A percentile compares a stretch with the other conserved stretches of the same genome.
Conservation (phyloP, 306 rosid species). For the Cicer yamashitae region DNA sequence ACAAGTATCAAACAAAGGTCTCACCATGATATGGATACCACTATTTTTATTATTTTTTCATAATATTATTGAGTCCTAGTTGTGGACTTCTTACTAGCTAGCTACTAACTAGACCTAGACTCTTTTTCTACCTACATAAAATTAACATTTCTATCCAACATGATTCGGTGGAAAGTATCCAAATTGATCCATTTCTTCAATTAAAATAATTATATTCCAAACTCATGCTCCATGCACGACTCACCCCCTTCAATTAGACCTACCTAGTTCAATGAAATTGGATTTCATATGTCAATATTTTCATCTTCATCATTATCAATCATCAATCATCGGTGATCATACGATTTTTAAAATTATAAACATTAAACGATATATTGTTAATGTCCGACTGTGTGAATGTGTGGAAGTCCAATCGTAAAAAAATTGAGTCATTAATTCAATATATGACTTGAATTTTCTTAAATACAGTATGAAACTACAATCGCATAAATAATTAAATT, state of each 20-base stretch:
- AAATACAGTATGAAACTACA: no score
- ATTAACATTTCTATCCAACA: constrained; percentile 30
- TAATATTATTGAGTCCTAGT: constrained; percentile 23
- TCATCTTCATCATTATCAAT: no score
- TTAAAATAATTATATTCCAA: constrained; percentile 10
- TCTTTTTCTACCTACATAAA: constrained; percentile 26
- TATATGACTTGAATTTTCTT: no score
- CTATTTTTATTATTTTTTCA: background rate
- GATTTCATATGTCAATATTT: no score
- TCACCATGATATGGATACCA: constrained; percentile 28
- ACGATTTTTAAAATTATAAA: no score
- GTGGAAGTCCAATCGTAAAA: no score
- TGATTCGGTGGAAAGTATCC: constrained; percentile 43
- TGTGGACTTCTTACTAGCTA: constrained; percentile 34
- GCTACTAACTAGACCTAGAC: background rate
- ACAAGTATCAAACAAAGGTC: constrained; percentile 68
- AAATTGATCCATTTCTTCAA: constrained; percentile 21
- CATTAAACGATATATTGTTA: no score
- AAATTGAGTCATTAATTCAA: no score
- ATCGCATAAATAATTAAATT: no score
- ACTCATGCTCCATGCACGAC: constrained; percentile 31
- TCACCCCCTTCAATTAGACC: background rate
- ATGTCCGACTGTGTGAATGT: no score
- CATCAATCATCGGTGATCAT: no score
- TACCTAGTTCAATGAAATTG: no score